These are phyloP conservation scores for Sanghuangporus baumii DNA, from an alignment of 1,284 basidiomycete species.

Conservation along the genomic window DNA sequence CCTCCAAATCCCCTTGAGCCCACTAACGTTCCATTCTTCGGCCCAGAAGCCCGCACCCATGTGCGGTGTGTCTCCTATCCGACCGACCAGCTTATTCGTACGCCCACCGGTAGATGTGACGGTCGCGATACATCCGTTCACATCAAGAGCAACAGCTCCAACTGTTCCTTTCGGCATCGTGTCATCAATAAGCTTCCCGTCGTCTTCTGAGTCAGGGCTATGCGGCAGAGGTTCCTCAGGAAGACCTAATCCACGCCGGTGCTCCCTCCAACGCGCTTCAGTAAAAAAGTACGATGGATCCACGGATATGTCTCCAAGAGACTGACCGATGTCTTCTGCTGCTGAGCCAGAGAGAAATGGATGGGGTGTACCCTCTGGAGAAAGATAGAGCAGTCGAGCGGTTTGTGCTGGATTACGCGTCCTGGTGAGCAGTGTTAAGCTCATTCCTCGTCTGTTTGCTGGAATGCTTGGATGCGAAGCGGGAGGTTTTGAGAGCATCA, in stretches of 20 bases:
- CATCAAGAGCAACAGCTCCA: slow-evolving; percentile 76
- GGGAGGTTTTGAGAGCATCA: slow-evolving; percentile 75
- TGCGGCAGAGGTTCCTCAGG: slow-evolving; percentile 54
- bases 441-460: slow-evolving; percentile 52
- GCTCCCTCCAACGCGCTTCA: slow-evolving; percentile 66
- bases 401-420: slow-evolving; percentile 72
- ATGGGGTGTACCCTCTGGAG: slow-evolving; percentile 55
- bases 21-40: slow-evolving; percentile 56
- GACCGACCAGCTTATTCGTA: slow-evolving; percentile 78
- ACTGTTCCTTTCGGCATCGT: slow-evolving; percentile 69
- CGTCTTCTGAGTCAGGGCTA: slow-evolving; percentile 6
- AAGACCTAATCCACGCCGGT: slow-evolving; percentile 62
- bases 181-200: slow-evolving; percentile 41
- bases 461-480: slow-evolving; percentile 55
- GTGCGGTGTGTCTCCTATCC: slow-evolving; percentile 75
- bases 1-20: slow-evolving; percentile 37
- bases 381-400: slow-evolving; percentile 62
- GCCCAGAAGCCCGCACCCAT: slow-evolving; percentile 81
- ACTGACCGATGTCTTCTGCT: slow-evolving; percentile 55
- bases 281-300: slow-evolving; percentile 76
- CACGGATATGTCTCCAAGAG: slow-evolving; percentile 52
- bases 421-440: slow-evolving; percentile 59
- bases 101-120: slow-evolving; percentile 77
- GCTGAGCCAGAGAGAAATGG: slow-evolving; percentile 61
- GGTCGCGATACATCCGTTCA: slow-evolving; percentile 62